A percentile compares a stretch with the other conserved stretches of the same genome.
Evolutionary conservation across 1,139 yeast genomes (phyloP).

Genomic region (Protomyces macrosporus): DNA sequence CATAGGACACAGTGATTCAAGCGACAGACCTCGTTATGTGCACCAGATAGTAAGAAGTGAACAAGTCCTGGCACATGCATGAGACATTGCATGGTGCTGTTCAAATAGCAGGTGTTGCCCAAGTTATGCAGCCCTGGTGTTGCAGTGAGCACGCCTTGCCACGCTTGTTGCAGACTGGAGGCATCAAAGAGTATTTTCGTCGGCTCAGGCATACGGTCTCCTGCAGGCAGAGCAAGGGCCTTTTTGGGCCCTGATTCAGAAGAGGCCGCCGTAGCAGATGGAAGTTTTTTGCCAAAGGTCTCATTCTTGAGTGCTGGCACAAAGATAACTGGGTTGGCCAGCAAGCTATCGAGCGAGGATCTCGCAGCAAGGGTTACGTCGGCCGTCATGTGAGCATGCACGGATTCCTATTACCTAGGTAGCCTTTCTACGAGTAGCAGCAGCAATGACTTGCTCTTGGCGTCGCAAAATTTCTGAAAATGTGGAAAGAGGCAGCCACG

Average conservation of each 20-base stretch:
- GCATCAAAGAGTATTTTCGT: conserved; percentile 29
- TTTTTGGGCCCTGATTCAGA: not conserved
- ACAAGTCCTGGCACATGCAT: conserved; percentile 87
- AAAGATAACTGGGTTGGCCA: not conserved
- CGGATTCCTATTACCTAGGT: not conserved
- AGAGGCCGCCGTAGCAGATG: not conserved
- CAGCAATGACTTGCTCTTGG: no score
- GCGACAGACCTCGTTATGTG: conserved; percentile 33
- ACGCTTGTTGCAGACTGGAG: conserved; percentile 54
- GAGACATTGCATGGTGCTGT: conserved; percentile 86
- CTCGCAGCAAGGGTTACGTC: not conserved
- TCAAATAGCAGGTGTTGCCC: conserved; percentile 96
- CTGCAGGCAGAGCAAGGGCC: not conserved
- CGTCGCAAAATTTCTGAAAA: no score
- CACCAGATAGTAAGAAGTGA: conserved; percentile 68
- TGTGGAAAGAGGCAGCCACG: no score
- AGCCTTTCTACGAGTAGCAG: no score
- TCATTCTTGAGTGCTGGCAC: not conserved
- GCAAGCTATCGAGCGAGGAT: not conserved
- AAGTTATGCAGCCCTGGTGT: conserved; percentile 82
- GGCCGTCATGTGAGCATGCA: not conserved
- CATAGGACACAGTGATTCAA: conserved; percentile 28
- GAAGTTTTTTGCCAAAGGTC: not conserved
- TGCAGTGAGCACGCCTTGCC: conserved; percentile 39
- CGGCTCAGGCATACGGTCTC: conserved; percentile 8